These are phyloP conservation scores for Oryza meyeriana DNA, from an alignment of 176 grass and related monocot genomes.

Conservation along the genomic window DNA sequence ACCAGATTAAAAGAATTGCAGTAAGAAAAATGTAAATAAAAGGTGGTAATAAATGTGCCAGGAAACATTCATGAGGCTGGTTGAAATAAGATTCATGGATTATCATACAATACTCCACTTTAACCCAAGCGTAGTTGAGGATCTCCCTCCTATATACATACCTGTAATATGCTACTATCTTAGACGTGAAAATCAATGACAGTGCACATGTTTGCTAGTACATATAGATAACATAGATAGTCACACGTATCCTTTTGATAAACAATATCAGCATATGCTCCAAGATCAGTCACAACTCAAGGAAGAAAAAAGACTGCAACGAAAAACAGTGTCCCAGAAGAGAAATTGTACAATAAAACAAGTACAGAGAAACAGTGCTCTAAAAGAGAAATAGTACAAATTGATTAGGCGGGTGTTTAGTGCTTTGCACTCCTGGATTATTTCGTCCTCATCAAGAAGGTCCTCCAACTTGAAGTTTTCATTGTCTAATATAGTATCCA, in stretches of 20 bases:
- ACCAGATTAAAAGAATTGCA: neutral
- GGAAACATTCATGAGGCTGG: neutral
- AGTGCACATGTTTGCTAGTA: neutral
- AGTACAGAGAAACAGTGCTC: conserved; percentile 16
- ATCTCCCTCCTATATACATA: neutral
- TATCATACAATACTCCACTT: neutral
- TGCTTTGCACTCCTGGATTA: conserved; percentile 99
- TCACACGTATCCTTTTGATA: neutral
- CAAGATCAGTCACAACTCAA: conserved; percentile 1
- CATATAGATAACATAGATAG: neutral
- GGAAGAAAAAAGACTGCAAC: neutral
- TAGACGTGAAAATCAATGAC: neutral
- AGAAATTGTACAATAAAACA: conserved; percentile 51
- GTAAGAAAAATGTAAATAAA: neutral
- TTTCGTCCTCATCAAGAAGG: conserved; percentile 95
- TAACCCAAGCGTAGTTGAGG: neutral
- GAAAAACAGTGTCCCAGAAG: conserved; percentile 25
- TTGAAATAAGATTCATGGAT: neutral
- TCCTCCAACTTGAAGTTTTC: conserved; percentile 91
- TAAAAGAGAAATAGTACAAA: conserved; percentile 65
- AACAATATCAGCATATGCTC: conserved; percentile 13
- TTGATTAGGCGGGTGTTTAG: conserved; percentile 87
- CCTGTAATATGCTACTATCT: neutral
- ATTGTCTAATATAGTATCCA: conserved; percentile 94
- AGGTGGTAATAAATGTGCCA: neutral